Conservation (phyloP, 108 stramenopile genomes). For the Fistulifera pelliculosa region DNA sequence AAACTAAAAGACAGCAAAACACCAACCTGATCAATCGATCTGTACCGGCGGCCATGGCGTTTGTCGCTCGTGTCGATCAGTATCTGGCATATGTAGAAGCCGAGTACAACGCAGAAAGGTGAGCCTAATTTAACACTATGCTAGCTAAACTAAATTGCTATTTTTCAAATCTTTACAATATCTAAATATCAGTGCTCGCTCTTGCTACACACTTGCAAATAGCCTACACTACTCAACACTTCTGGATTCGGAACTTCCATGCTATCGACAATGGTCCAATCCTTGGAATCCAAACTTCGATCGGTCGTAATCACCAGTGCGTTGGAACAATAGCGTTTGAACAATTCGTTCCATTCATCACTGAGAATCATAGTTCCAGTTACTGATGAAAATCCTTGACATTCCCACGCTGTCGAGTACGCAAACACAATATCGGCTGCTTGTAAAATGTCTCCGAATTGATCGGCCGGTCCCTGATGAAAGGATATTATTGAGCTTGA, state of each 20-base stretch:
- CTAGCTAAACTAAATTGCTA: too few species aligned
- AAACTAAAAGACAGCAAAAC: conserved; percentile 50
- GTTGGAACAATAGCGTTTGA: conserved; percentile 41
- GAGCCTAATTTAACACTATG: too few species aligned
- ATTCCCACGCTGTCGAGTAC: conserved; percentile 55
- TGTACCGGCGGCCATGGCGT: conserved; percentile 48
- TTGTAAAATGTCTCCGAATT: conserved; percentile 21
- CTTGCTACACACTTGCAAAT: conserved; percentile 19
- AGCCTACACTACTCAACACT: conserved; percentile 55
- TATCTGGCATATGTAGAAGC: conserved; percentile 46
- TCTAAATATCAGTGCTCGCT: too few species aligned
- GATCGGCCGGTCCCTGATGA: conserved; percentile 20
- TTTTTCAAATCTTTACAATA: too few species aligned
- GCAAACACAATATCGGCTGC: conserved; percentile 54
- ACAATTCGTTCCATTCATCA: conserved; percentile 49
- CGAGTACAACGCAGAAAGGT: conserved; percentile 8
- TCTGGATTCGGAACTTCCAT: conserved; percentile 72
- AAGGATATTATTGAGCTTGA: neutral
- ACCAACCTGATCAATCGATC: conserved; percentile 60
- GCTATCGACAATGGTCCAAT: conserved; percentile 56
- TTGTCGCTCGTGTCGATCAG: conserved; percentile 45
- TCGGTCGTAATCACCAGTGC: conserved; percentile 72
- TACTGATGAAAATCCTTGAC: conserved; percentile 36
- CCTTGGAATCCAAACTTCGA: conserved; percentile 44
- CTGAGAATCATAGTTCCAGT: conserved; percentile 50